Evolutionary conservation across 441 rosid genomes (phyloP).

Genomic region (Aleurites moluccanus): DNA sequence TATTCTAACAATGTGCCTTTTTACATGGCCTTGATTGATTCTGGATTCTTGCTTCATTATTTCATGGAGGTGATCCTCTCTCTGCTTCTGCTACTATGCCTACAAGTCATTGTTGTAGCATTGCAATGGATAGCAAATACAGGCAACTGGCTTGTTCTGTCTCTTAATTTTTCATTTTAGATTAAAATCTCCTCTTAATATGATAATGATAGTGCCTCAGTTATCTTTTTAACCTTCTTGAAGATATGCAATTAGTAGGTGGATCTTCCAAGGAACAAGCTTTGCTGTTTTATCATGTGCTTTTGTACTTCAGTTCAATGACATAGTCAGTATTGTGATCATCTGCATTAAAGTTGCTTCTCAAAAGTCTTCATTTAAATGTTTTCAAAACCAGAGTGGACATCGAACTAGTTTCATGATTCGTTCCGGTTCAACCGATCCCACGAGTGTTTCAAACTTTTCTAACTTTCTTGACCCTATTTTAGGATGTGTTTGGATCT

Average conservation of each 20-base stretch:
- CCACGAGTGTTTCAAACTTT: no score
- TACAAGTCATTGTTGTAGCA: background rate
- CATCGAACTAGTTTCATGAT: no score
- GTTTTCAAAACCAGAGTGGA: no score
- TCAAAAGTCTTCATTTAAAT: background rate
- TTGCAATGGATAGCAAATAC: background rate
- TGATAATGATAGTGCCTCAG: background rate
- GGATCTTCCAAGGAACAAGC: background rate
- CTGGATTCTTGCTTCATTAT: background rate
- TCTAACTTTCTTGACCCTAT: no score
- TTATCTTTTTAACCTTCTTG: background rate
- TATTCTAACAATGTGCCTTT: background rate
- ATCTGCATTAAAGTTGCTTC: background rate
- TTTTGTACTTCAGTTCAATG: background rate
- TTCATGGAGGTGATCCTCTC: background rate
- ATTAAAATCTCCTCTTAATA: background rate
- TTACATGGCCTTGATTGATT: background rate
- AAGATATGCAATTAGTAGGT: background rate
- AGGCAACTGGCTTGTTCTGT: background rate
- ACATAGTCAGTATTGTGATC: background rate
- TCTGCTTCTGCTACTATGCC: background rate
- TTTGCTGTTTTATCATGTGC: background rate
- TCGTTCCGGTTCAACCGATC: no score
- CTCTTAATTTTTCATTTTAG: background rate
- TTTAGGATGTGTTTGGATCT: no score